A percentile compares a stretch with the other conserved stretches of the same genome.
phyloP scores from a whole-genome alignment of 2,329 filamentous ascomycete species.

The Colletotrichum australisinense region DNA sequence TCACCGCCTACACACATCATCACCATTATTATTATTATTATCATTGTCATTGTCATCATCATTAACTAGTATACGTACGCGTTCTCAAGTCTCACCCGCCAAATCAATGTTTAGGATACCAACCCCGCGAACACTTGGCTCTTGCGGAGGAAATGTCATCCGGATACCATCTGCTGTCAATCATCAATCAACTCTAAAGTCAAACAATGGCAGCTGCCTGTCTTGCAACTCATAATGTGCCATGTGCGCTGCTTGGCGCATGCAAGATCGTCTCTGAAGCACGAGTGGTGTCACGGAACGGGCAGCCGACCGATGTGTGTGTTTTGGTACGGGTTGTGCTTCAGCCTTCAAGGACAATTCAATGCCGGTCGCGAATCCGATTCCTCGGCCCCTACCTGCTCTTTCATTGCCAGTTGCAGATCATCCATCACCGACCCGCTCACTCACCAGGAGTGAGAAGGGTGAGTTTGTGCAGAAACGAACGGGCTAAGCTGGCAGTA shows the following conservation, averaged over 20 bases:
- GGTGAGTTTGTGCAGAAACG: neutral
- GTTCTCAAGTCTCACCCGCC: neutral
- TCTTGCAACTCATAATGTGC: conserved; percentile 29
- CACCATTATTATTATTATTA: neutral
- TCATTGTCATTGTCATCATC: neutral
- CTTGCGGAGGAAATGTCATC: conserved; percentile 32
- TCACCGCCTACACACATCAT: neutral
- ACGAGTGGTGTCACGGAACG: conserved; percentile 35
- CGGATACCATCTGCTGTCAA: conserved; percentile 18
- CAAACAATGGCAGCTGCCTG: neutral
- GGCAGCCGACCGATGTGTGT: conserved; percentile 24
- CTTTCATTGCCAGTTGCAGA: conserved; percentile 16
- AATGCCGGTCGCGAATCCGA: conserved; percentile 25
- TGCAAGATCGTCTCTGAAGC: conserved; percentile 36
- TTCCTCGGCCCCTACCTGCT: neutral
- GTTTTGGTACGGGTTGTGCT: conserved; percentile 21
- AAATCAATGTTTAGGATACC: neutral
- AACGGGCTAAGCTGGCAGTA: neutral
- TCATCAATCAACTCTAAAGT: conserved; percentile 14
- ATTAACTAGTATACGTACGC: neutral
- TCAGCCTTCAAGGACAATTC: conserved; percentile 19
- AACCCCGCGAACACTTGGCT: conserved; percentile 34
- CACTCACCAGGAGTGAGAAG: neutral
- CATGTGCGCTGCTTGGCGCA: conserved; percentile 36
- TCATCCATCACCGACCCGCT: conserved; percentile 15